Percentiles rank a stretch among this genome's conserved stretches.
phyloP scores from a whole-genome alignment of 2,329 filamentous ascomycete species.

The Pseudogymnoascus sp. region DNA sequence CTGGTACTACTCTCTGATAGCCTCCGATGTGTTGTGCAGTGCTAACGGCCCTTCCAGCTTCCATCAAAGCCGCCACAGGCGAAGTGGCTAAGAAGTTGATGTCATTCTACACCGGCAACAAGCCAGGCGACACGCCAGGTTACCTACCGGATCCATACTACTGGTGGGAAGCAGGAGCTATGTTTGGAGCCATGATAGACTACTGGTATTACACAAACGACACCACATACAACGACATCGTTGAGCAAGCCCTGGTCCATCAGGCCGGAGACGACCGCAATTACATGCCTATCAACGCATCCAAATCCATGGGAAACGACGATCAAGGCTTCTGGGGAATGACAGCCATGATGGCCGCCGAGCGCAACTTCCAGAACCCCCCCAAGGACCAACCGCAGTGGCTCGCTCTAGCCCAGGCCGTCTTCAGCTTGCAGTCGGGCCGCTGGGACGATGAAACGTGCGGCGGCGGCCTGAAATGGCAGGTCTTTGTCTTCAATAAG shows the following conservation, averaged over 20 bases:
- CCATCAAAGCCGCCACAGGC: not conserved
- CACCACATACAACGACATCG: constrained; percentile 43
- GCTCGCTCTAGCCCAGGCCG: constrained; percentile 62
- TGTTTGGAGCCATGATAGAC: constrained; percentile 47
- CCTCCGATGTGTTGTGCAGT: not conserved
- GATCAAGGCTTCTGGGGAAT: constrained; percentile 65
- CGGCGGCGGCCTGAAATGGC: constrained; percentile 66
- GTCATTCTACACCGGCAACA: constrained; percentile 37
- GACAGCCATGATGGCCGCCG: constrained; percentile 57
- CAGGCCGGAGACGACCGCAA: constrained; percentile 46
- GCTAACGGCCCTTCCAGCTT: not conserved
- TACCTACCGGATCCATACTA: constrained; percentile 41
- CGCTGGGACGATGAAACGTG: constrained; percentile 63
- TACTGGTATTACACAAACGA: constrained; percentile 52
- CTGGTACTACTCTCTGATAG: not conserved
- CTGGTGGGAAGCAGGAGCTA: constrained; percentile 49
- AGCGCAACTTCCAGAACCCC: constrained; percentile 52
- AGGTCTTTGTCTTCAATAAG: constrained; percentile 70
- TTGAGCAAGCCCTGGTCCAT: constrained; percentile 44
- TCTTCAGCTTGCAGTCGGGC: constrained; percentile 65
- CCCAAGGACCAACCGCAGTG: constrained; percentile 47
- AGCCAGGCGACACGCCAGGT: constrained; percentile 39
- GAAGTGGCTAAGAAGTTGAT: constrained; percentile 1
- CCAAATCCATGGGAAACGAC: constrained; percentile 58
- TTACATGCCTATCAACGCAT: constrained; percentile 45